These are phyloP conservation scores for Lasiodiplodia theobromae DNA, from an alignment of 2,329 filamentous ascomycete species.

Conservation along the genomic window DNA sequence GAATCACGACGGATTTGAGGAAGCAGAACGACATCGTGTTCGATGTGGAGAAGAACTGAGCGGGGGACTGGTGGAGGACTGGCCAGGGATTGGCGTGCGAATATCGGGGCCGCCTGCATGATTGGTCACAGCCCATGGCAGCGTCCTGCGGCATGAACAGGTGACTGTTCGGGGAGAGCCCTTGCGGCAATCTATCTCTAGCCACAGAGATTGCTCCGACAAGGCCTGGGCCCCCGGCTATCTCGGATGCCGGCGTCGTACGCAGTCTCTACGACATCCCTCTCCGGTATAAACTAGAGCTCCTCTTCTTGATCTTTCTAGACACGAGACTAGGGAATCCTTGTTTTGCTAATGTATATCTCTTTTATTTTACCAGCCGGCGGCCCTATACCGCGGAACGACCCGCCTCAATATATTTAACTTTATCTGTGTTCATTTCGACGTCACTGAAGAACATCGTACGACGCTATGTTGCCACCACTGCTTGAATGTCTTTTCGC, in stretches of 20 bases:
- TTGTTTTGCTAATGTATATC: background rate
- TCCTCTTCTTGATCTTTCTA: background rate
- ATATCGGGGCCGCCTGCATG: background rate
- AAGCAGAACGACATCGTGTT: conserved; percentile 54
- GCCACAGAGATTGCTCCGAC: background rate
- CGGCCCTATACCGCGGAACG: background rate
- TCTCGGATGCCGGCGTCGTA: background rate
- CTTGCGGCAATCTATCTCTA: background rate
- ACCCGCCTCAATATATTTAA: background rate
- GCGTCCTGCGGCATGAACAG: background rate
- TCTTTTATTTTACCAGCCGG: background rate
- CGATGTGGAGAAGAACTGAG: conserved; percentile 42
- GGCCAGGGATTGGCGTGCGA: too few relatives aligned
- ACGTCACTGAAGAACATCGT: too few relatives aligned
- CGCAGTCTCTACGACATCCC: background rate
- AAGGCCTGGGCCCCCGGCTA: background rate
- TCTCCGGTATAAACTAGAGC: background rate
- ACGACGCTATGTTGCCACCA: too few relatives aligned
- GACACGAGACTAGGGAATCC: background rate
- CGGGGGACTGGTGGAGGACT: background rate
- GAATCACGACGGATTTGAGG: conserved; percentile 53
- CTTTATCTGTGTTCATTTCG: too few relatives aligned
- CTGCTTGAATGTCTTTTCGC: too few relatives aligned
- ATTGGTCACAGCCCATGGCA: background rate
- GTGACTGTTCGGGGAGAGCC: background rate